These are phyloP conservation scores for Gaultheria prostrata DNA, from an alignment of 148 eudicot genomes.

Conservation along the genomic window DNA sequence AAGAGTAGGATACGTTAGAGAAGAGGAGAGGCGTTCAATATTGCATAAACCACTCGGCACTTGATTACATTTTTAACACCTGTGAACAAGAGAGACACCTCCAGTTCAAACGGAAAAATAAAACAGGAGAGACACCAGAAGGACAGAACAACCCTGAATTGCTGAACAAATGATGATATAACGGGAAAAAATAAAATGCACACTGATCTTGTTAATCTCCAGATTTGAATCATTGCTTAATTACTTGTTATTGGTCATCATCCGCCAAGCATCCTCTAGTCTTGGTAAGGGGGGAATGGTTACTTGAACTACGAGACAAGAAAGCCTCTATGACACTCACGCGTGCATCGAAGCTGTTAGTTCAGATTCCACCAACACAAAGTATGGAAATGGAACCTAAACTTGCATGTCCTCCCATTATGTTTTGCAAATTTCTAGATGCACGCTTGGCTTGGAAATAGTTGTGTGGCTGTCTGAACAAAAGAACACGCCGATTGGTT, in stretches of 20 bases:
- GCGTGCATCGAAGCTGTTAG: background rate
- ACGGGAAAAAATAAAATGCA: background rate
- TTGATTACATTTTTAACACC: background rate
- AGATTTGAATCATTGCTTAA: background rate
- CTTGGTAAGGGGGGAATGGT: background rate
- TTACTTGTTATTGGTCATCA: background rate
- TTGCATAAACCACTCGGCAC: background rate
- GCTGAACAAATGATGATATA: too few relatives aligned
- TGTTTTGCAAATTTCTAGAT: background rate
- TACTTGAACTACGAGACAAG: background rate
- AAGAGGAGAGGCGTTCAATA: background rate
- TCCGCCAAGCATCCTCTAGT: background rate
- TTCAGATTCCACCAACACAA: background rate
- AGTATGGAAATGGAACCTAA: background rate
- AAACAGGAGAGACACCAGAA: background rate
- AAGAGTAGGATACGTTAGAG: background rate
- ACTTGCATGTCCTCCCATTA: background rate
- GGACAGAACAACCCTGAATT: background rate
- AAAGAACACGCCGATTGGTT: too few relatives aligned
- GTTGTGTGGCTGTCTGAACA: background rate
- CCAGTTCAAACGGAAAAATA: too few relatives aligned
- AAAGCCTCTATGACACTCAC: background rate
- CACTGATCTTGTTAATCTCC: background rate
- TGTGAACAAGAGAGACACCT: background rate
- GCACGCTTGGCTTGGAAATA: background rate